phyloP scores from a whole-genome alignment of 768 basidiomycete genomes.

The Termitomyces titanicus region DNA sequence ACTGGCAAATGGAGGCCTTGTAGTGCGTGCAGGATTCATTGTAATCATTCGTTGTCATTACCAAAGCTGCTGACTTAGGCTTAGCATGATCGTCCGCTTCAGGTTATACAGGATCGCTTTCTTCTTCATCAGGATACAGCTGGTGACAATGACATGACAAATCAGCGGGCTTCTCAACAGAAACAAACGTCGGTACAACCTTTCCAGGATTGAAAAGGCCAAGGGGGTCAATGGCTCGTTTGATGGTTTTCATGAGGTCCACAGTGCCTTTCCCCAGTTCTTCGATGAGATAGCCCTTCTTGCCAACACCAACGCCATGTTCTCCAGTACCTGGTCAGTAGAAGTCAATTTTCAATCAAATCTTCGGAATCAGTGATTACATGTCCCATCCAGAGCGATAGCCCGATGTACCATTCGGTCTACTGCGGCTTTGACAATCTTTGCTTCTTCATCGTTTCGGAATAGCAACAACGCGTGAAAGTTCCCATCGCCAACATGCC shows the following conservation, averaged over 20 bases:
- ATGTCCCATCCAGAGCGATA: conserved; percentile 70
- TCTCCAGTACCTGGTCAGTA: conserved; percentile 66
- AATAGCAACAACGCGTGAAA: conserved; percentile 53
- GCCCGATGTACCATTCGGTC: conserved; percentile 65
- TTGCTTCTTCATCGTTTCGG: conserved; percentile 49
- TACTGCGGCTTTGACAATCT: conserved; percentile 40
- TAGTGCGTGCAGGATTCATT: too few species aligned
- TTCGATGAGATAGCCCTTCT: conserved; percentile 72
- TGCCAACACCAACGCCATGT: conserved; percentile 86
- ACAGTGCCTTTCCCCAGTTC: conserved; percentile 86
- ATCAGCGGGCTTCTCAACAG: background rate
- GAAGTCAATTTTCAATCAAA: background rate
- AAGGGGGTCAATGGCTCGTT: conserved; percentile 68
- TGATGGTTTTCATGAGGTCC: conserved; percentile 79
- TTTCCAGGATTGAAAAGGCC: conserved; percentile 85
- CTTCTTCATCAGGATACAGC: conserved; percentile 18
- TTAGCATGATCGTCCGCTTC: too few species aligned
- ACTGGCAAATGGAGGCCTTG: too few species aligned
- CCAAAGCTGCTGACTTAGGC: background rate
- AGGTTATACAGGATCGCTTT: background rate
- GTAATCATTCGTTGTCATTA: too few species aligned
- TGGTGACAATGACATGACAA: background rate
- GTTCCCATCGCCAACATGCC: conserved; percentile 73
- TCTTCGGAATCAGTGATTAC: conserved; percentile 30
- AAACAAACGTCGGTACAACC: conserved; percentile 28